These are phyloP conservation scores for Solanum appendiculatum DNA, from an alignment of 257 asterid genomes.

Conservation along the genomic window DNA sequence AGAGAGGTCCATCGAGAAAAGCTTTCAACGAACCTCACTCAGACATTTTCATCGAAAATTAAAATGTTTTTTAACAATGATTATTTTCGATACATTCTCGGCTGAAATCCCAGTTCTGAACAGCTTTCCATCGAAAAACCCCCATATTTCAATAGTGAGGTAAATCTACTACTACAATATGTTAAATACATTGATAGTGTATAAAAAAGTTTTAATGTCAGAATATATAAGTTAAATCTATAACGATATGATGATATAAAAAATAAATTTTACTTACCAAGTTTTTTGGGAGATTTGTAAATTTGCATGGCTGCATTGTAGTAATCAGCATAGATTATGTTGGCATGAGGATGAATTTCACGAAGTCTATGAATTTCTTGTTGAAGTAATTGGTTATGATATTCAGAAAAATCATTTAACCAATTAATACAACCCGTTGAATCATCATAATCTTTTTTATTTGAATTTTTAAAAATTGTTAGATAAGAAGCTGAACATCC, in stretches of 20 bases:
- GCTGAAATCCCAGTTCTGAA: background rate
- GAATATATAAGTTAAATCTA: background rate
- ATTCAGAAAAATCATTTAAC: conserved; percentile 14
- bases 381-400: conserved; percentile 20
- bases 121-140: background rate
- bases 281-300: background rate
- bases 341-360: conserved; percentile 11
- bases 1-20: background rate
- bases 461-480: background rate
- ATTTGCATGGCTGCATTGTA: conserved; percentile 21
- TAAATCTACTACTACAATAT: too few species aligned
- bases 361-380: conserved; percentile 7
- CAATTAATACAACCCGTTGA: conserved; percentile 23
- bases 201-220: background rate
- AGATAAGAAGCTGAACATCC: conserved; percentile 2
- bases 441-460: conserved; percentile 8
- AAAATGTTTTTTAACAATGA: background rate
- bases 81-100: background rate
- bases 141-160: too few species aligned
- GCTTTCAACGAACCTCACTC: background rate
- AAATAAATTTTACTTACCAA: background rate
- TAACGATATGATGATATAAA: background rate
- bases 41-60: background rate
- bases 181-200: too few species aligned
- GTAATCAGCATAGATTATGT: conserved; percentile 29